Evolutionary conservation across 192 early-diverging fungal species (phyloP).

Genomic region (Gorgonomyces haynaldii): DNA sequence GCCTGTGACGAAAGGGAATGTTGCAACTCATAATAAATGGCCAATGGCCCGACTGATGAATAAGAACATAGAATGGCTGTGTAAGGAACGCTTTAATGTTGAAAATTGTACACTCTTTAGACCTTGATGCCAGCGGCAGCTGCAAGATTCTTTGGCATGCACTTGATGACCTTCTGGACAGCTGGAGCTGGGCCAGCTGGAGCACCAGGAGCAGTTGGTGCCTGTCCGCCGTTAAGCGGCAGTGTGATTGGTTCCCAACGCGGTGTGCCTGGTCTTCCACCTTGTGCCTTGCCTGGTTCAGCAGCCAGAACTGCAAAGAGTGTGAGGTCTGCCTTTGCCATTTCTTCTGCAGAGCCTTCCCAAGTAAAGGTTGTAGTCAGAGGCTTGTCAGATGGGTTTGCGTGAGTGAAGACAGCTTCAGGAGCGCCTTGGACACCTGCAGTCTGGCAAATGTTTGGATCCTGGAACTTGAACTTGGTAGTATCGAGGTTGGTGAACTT

Average conservation of each 20-base stretch:
- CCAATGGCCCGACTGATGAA: no score
- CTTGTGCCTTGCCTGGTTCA: background rate
- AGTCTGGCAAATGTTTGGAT: background rate
- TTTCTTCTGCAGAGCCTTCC: constrained; percentile 3
- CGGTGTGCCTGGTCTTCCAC: no score
- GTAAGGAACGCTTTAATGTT: no score
- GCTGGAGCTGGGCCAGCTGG: background rate
- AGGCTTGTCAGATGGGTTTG: background rate
- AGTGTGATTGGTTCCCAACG: background rate
- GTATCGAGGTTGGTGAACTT: background rate
- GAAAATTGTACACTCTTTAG: no score
- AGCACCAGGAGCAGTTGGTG: background rate
- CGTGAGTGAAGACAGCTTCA: background rate
- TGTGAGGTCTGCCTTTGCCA: background rate
- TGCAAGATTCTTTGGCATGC: constrained; percentile 3
- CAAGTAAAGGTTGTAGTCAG: constrained; percentile 1
- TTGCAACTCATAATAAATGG: no score
- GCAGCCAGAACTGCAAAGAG: constrained; percentile 3
- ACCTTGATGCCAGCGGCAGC: no score
- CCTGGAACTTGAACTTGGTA: constrained; percentile 7
- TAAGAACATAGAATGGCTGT: no score
- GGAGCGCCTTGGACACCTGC: background rate
- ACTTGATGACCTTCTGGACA: background rate
- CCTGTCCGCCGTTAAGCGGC: background rate
- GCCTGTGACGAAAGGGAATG: no score